Evolutionary conservation across 140 eudicot genomes (phyloP).

Genomic region (Oenanthe javanica): DNA sequence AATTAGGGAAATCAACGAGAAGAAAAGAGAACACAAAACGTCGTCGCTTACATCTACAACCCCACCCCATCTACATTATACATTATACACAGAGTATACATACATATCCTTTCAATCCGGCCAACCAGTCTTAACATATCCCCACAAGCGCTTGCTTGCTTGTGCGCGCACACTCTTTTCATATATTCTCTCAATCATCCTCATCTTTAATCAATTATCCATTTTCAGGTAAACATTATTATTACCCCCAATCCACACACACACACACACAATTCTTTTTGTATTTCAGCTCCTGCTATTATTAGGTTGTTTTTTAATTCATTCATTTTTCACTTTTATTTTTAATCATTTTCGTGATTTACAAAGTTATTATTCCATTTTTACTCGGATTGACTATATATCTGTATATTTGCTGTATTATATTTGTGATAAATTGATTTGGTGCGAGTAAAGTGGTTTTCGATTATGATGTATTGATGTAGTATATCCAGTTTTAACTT

Average conservation of each 20-base stretch:
- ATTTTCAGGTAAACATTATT: not conserved
- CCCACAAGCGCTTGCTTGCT: not conserved
- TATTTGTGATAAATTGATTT: not conserved
- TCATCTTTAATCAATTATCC: not conserved
- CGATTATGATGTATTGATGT: not conserved
- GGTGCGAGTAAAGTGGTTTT: not conserved
- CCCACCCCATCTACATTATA: not conserved
- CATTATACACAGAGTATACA: not conserved
- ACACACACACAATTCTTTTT: not conserved
- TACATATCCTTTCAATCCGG: slow-evolving; percentile 7
- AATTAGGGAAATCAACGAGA: not conserved
- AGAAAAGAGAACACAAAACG: not conserved
- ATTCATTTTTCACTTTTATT: not conserved
- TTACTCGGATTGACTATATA: not conserved
- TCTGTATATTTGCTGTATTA: too few species aligned
- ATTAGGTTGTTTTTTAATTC: not conserved
- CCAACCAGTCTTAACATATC: slow-evolving; percentile 1
- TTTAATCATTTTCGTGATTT: not conserved
- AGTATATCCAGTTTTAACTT: not conserved
- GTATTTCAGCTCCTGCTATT: not conserved
- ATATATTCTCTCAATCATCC: not conserved
- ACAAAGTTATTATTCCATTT: not conserved
- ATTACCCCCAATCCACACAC: not conserved
- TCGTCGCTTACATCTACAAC: not conserved
- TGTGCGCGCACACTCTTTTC: not conserved